Evolutionary conservation across 805 yeast species (phyloP).

Genomic region (Nakazawaea ishiwadae): DNA sequence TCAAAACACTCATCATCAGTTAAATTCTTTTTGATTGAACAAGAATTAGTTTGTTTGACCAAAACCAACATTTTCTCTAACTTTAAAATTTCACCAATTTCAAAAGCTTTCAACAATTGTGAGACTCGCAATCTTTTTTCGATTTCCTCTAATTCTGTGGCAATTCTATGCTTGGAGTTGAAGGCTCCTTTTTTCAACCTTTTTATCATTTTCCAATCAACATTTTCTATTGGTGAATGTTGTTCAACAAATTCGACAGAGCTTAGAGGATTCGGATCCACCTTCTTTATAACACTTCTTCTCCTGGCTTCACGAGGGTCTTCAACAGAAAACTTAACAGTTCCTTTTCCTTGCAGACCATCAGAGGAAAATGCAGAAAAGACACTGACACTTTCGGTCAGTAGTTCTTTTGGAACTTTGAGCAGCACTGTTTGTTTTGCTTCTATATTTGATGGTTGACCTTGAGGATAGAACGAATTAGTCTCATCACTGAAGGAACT

Average conservation of each 20-base stretch:
- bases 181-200: slow-evolving; percentile 21
- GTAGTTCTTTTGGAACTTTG: too few relatives aligned
- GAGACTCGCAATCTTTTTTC: slow-evolving; percentile 20
- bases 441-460: too few relatives aligned
- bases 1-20: slow-evolving; percentile 48
- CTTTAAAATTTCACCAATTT: slow-evolving; percentile 59
- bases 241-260: slow-evolving; percentile 7
- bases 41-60: slow-evolving; percentile 36
- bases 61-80: slow-evolving; percentile 67
- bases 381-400: neutral
- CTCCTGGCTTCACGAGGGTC: neutral
- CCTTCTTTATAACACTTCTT: neutral
- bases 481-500: too few relatives aligned
- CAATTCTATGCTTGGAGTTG: slow-evolving; percentile 18
- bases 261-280: slow-evolving; percentile 10
- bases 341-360: neutral
- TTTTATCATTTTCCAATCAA: slow-evolving; percentile 16
- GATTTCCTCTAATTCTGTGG: slow-evolving; percentile 15
- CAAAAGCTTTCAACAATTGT: slow-evolving; percentile 27
- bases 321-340: too few relatives aligned
- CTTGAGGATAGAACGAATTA: too few relatives aligned
- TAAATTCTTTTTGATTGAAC: slow-evolving; percentile 28
- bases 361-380: neutral
- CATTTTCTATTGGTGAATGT: slow-evolving; percentile 16
- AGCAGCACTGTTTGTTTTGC: too few relatives aligned